Percentiles rank a stretch among this genome's conserved stretches.
These are phyloP conservation scores for Pseudocercospora macadamiae DNA, from an alignment of 2,329 filamentous ascomycete species.

Conservation along the genomic window DNA sequence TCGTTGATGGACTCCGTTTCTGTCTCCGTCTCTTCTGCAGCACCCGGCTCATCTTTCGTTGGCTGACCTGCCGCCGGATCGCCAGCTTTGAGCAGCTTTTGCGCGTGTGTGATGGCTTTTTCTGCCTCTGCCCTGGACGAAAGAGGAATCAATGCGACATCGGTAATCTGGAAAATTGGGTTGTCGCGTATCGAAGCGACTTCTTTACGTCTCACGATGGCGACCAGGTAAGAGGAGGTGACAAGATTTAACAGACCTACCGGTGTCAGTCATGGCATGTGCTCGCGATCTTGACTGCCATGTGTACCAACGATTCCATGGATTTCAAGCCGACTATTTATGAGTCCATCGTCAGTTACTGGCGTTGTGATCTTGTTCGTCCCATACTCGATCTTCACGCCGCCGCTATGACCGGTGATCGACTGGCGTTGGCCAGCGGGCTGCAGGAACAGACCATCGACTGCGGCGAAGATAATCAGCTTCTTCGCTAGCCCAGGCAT, in stretches of 20 bases:
- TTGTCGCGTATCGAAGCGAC: constrained; percentile 83
- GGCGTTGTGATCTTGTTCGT: constrained; percentile 56
- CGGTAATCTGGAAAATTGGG: constrained; percentile 83
- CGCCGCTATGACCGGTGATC: constrained; percentile 12
- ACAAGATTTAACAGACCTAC: constrained; percentile 83
- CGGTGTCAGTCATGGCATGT: constrained; percentile 11
- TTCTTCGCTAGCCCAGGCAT: constrained; percentile 83
- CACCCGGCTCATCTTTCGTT: constrained; percentile 35
- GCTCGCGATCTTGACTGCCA: neutral
- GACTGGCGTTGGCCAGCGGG: constrained; percentile 60
- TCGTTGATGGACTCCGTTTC: too few species aligned
- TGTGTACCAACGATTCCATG: constrained; percentile 60
- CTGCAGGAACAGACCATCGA: constrained; percentile 82
- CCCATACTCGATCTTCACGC: constrained; percentile 38
- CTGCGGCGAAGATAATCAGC: constrained; percentile 72
- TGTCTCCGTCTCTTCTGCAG: constrained; percentile 31
- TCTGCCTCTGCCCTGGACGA: constrained; percentile 63
- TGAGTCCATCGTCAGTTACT: constrained; percentile 43
- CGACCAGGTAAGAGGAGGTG: constrained; percentile 78
- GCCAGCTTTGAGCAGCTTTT: constrained; percentile 30
- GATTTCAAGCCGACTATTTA: constrained; percentile 48
- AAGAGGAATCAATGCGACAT: constrained; percentile 88
- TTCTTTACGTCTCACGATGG: constrained; percentile 82
- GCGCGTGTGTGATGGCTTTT: constrained; percentile 35
- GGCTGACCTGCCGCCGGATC: constrained; percentile 23